A percentile compares a stretch with the other conserved stretches of the same genome.
These are phyloP conservation scores for Suhomyces vadensis DNA, from an alignment of 805 yeast species.

Conservation along the genomic window DNA sequence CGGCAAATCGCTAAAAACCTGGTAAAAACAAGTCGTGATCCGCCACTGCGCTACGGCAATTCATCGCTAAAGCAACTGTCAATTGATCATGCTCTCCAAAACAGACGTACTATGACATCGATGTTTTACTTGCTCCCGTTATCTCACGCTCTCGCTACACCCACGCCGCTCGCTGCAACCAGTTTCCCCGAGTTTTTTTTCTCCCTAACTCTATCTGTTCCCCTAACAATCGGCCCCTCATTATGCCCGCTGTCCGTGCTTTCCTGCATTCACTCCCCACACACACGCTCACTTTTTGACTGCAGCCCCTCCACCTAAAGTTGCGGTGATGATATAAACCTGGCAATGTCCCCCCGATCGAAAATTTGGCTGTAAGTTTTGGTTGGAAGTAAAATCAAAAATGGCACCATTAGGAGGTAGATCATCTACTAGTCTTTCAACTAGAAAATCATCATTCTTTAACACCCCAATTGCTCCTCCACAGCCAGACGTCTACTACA, in stretches of 20 bases:
- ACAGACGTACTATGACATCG: not conserved
- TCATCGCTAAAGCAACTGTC: too few relatives aligned
- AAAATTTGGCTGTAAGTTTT: not conserved
- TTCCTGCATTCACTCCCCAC: constrained; percentile 1
- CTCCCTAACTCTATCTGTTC: not conserved
- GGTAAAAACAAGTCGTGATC: too few relatives aligned
- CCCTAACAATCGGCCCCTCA: too few relatives aligned
- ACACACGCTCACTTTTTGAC: not conserved
- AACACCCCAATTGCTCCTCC: constrained; percentile 35
- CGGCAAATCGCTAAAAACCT: too few relatives aligned
- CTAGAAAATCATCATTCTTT: constrained; percentile 41
- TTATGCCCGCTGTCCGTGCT: too few relatives aligned
- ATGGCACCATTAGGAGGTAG: constrained; percentile 18
- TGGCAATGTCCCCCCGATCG: not conserved
- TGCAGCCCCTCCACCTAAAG: not conserved
- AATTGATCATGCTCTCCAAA: too few relatives aligned
- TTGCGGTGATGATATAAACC: not conserved
- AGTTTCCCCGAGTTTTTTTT: not conserved
- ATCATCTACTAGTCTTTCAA: constrained; percentile 42
- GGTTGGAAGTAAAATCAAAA: too few relatives aligned
- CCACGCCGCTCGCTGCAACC: not conserved
- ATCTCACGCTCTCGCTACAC: not conserved
- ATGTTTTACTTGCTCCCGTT: not conserved
- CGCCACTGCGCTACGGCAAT: too few relatives aligned
- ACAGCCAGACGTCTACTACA: constrained; percentile 53